phyloP scores from a whole-genome alignment of 2,329 filamentous ascomycete genomes.

The Didymella exigua region DNA sequence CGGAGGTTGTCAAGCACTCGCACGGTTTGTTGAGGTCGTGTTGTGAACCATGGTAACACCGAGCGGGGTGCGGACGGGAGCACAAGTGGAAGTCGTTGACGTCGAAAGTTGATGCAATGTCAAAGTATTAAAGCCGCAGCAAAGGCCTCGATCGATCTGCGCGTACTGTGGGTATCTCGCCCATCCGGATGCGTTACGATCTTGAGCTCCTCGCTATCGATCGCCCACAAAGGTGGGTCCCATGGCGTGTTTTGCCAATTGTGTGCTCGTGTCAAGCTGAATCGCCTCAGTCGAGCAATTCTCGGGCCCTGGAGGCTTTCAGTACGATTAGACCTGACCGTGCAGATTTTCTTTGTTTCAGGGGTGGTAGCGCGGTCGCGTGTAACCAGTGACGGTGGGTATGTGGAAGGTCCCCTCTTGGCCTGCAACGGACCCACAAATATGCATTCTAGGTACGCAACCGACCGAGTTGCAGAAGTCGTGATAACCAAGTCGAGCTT shows the following conservation, averaged over 20 bases:
- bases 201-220: background rate
- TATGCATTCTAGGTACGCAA: constrained; percentile 13
- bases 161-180: background rate
- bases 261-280: constrained; percentile 7
- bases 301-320: constrained; percentile 1
- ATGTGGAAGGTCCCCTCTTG: constrained; percentile 24
- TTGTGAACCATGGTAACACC: constrained; percentile 20
- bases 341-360: constrained; percentile 25
- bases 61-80: constrained; percentile 15
- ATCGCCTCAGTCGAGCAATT: constrained; percentile 7
- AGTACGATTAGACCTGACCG: constrained; percentile 5
- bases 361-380: constrained; percentile 16
- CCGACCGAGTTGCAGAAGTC: background rate
- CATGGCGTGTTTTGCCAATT: background rate
- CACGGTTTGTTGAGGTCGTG: constrained; percentile 10
- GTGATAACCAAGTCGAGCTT: background rate
- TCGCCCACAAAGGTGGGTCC: constrained; percentile 4
- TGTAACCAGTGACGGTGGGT: constrained; percentile 33
- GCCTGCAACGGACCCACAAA: constrained; percentile 27
- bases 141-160: background rate
- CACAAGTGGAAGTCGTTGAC: background rate
- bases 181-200: background rate
- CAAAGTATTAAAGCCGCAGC: background rate
- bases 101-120: background rate
- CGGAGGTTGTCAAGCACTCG: background rate